A percentile compares a stretch with the other conserved stretches of the same genome.
Evolutionary conservation across 2,329 filamentous ascomycete species (phyloP).

Genomic region (Penicillium sp.): DNA sequence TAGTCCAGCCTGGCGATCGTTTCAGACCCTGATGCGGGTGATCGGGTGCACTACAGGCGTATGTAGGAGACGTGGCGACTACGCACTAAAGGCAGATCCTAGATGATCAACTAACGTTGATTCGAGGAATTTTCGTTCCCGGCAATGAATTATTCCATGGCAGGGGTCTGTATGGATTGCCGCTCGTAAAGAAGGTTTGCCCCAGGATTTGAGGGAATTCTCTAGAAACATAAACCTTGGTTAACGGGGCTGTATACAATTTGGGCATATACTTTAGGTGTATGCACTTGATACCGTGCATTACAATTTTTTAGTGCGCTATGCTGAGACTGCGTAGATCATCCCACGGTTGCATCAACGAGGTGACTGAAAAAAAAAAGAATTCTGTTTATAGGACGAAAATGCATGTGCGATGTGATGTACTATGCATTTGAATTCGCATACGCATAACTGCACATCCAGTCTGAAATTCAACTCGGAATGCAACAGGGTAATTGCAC

Average conservation of each 20-base stretch:
- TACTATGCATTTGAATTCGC: background rate
- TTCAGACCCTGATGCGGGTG: conserved; percentile 9
- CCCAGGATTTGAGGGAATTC: background rate
- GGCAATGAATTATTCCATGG: conserved; percentile 12
- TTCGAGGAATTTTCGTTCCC: background rate
- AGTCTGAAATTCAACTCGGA: background rate
- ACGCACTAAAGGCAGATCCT: conserved; percentile 14
- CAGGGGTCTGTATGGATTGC: background rate
- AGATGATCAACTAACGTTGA: conserved; percentile 9
- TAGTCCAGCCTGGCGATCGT: conserved; percentile 7
- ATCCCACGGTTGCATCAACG: conserved; percentile 21
- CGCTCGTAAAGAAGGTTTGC: background rate
- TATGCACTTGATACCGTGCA: too few species aligned
- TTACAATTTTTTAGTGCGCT: too few species aligned
- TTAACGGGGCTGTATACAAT: too few species aligned
- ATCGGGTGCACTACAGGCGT: background rate
- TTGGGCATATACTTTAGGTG: too few species aligned
- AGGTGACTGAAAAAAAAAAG: background rate
- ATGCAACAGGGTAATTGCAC: background rate
- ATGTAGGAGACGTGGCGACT: conserved; percentile 1
- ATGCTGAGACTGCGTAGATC: conserved; percentile 14
- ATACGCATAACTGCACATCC: background rate
- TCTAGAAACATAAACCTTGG: too few species aligned
- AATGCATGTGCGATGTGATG: background rate
- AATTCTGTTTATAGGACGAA: background rate